phyloP scores from a whole-genome alignment of 306 rosid genomes.

The Abrus pulchellus region DNA sequence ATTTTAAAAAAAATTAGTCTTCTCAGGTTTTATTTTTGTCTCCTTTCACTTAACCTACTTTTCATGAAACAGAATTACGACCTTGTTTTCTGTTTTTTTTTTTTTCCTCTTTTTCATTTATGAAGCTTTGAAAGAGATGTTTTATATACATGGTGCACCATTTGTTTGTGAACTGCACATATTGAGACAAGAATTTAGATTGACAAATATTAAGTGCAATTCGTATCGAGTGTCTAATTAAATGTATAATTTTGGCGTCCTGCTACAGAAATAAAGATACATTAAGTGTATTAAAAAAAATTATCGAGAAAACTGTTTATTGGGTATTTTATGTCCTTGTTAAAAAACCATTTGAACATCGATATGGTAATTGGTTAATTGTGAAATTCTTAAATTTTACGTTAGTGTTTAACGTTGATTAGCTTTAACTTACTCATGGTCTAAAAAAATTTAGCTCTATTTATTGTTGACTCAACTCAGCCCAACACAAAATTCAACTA shows the following conservation, averaged over 20 bases:
- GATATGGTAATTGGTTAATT: too few species aligned
- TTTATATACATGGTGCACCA: neutral
- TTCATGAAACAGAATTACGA: neutral
- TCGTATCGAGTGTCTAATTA: too few species aligned
- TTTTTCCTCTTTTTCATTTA: neutral
- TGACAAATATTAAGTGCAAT: too few species aligned
- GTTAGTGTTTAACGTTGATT: too few species aligned
- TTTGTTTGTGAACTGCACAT: neutral
- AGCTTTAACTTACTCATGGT: neutral
- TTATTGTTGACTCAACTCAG: too few species aligned
- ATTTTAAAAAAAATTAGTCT: neutral
- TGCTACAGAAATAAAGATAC: neutral
- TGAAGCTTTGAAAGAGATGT: neutral
- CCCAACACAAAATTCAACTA: too few species aligned
- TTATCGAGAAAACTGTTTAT: too few species aligned
- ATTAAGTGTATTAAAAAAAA: neutral
- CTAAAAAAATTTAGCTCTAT: too few species aligned
- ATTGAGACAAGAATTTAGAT: too few species aligned
- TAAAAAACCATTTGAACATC: too few species aligned
- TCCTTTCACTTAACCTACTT: conserved; percentile 9
- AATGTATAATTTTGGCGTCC: neutral
- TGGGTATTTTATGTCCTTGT: too few species aligned
- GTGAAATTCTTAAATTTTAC: too few species aligned
- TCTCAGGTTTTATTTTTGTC: neutral
- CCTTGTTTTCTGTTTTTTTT: neutral